Evolutionary conservation across 2,329 filamentous ascomycete genomes (phyloP).

Genomic region (Pezicula radicicola): DNA sequence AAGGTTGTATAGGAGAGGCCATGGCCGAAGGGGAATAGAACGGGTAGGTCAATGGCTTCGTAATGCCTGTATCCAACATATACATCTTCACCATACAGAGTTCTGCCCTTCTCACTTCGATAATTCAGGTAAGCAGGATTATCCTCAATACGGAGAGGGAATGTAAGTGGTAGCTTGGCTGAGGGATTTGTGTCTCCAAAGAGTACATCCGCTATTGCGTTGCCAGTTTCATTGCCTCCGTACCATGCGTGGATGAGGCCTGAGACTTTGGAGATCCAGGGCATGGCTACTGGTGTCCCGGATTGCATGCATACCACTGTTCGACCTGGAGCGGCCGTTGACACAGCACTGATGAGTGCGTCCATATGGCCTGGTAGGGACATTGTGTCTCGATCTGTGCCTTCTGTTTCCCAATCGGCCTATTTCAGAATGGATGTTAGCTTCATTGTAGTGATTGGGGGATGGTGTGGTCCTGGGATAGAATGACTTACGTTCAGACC

Average conservation of each 20-base stretch:
- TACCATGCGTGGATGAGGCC: slow-evolving; percentile 77
- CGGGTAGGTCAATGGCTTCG: slow-evolving; percentile 59
- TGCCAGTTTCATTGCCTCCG: slow-evolving; percentile 77
- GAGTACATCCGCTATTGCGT: slow-evolving; percentile 72
- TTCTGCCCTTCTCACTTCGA: slow-evolving; percentile 63
- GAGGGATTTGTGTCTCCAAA: slow-evolving; percentile 72
- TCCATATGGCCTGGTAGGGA: slow-evolving; percentile 72
- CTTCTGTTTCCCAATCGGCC: slow-evolving; percentile 75
- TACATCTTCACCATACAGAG: slow-evolving; percentile 74
- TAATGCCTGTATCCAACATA: slow-evolving; percentile 79
- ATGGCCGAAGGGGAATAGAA: slow-evolving; percentile 73
- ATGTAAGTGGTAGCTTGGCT: slow-evolving; percentile 69
- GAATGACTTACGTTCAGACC: slow-evolving; percentile 58
- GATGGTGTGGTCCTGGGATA: too few species aligned
- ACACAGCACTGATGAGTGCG: slow-evolving; percentile 62
- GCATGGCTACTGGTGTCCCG: slow-evolving; percentile 70
- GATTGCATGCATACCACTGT: slow-evolving; percentile 71
- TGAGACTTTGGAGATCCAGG: slow-evolving; percentile 52
- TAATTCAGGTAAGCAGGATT: slow-evolving; percentile 76
- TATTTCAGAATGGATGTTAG: background rate
- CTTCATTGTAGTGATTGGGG: too few species aligned
- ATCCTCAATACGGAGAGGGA: slow-evolving; percentile 63
- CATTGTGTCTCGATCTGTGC: slow-evolving; percentile 73
- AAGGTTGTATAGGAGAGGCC: slow-evolving; percentile 78
- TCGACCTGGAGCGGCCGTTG: slow-evolving; percentile 63